A percentile compares a stretch with the other conserved stretches of the same genome.
Evolutionary conservation across 768 basidiomycete genomes (phyloP).

Genomic region (Leccinum ochraceum): DNA sequence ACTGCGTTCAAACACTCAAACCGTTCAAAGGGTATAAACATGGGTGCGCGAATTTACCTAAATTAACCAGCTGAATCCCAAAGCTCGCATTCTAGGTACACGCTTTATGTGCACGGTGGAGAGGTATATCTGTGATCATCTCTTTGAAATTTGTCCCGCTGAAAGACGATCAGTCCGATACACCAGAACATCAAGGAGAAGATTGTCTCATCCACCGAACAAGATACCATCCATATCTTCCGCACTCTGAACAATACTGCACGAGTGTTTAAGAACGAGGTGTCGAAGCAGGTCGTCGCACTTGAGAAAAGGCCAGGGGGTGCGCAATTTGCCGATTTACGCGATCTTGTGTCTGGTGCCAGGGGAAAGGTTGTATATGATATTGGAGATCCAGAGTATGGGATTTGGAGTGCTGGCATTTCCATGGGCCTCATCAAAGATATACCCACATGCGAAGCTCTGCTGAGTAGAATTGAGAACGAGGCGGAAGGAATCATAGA

Average conservation of each 20-base stretch:
- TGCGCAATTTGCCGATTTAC: constrained; percentile 83
- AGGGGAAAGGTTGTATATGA: constrained; percentile 79
- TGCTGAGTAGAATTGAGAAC: constrained; percentile 67
- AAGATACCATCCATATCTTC: constrained; percentile 89
- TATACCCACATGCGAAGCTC: constrained; percentile 76
- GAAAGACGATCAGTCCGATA: constrained; percentile 58
- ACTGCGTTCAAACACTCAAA: neutral
- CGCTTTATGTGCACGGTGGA: constrained; percentile 93
- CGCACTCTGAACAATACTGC: constrained; percentile 82
- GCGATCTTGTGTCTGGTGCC: constrained; percentile 71
- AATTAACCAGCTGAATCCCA: neutral
- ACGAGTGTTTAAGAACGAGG: constrained; percentile 84
- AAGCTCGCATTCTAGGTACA: constrained; percentile 55
- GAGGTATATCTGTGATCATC: constrained; percentile 44
- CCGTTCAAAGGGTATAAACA: constrained; percentile 71
- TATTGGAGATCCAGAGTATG: constrained; percentile 80
- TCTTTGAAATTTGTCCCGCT: neutral
- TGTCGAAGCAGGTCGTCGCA: constrained; percentile 81
- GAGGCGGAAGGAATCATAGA: constrained; percentile 73
- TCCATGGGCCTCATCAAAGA: constrained; percentile 75
- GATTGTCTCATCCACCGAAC: constrained; percentile 81
- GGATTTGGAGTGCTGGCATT: constrained; percentile 80
- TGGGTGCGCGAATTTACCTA: constrained; percentile 46
- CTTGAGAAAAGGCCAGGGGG: constrained; percentile 81
- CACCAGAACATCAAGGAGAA: constrained; percentile 89